Base-by-base conservation (phyloP, 805 yeast species). In the Saturnispora dispora region DNA sequence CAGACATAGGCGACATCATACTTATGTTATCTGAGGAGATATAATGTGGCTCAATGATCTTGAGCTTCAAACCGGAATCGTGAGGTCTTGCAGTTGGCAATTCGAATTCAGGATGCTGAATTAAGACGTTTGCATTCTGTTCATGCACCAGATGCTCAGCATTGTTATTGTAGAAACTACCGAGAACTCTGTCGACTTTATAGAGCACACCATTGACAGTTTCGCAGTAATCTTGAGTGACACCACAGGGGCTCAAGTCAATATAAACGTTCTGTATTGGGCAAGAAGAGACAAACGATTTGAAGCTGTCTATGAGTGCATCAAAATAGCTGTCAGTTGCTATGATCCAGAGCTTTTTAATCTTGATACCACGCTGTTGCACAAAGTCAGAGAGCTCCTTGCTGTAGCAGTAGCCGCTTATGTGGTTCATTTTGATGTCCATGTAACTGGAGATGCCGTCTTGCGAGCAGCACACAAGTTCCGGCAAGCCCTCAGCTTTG, bases 401-500 rank as follows among this genome's bases (percentile, higher is more conserved):
- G n/a, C 25, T 18, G 22, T 35, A 27, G 15, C 27, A 18, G 27
- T 46, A 46, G 23, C 20, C 10, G 18, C 39, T 28, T 10, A 37
- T 35, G 17, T 46, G 39, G 9, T 37, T 36, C 28, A 27, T 4
- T 7, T 46, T 28, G 6, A 10, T 17, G 13, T 46, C 33, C 5
- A 46, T 8, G 30, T 46, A 37, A 5, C 28, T 33, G 15, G 32
- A 13, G 18, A 36, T 46, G 13, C 6, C 43, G 11, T 25, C 25
- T 9, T 13, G 10, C 13, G 25, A n/a, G 4, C 43, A 39, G 17
- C 43, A 36, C 20, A 46, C 36, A 9, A 46, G 28, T 37, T 46
- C 43, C 10, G 48, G 48, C 10, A 46, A 18, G 1, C 48, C 48
- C 36, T 46, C 48, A n/a, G 22, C 48, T 10, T 27, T 23, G 18